Evolutionary conservation across 805 yeast species (phyloP).

Genomic region (Kodamaea kaohsiungensis): DNA sequence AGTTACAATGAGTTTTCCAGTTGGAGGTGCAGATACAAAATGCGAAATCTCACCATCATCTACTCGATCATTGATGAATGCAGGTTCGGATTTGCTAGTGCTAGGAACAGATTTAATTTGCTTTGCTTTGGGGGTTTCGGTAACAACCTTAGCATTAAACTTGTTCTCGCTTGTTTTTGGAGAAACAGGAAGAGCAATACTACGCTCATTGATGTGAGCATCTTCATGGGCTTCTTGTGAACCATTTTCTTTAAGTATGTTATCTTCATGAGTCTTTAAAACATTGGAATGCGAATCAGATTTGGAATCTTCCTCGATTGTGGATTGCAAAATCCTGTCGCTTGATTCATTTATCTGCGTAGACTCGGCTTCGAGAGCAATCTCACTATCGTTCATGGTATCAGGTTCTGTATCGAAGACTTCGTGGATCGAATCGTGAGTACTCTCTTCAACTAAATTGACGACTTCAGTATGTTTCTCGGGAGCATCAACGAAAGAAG

Average conservation of each 20-base stretch:
- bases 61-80: neutral
- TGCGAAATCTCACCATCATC: neutral
- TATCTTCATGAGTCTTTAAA: neutral
- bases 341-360: neutral
- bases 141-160: neutral
- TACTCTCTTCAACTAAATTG: neutral
- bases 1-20: neutral
- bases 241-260: neutral
- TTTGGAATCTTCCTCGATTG: neutral
- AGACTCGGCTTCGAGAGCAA: neutral
- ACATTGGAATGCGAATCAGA: neutral
- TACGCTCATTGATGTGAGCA: neutral
- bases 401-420: neutral
- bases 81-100: neutral
- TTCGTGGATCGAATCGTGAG: neutral
- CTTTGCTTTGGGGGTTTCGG: neutral
- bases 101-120: neutral
- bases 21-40: neutral
- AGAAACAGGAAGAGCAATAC: neutral
- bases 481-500: neutral
- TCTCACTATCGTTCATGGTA: neutral
- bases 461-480: neutral
- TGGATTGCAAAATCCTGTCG: neutral
- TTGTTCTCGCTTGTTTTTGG: neutral
- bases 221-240: neutral